A percentile compares a stretch with the other conserved stretches of the same genome.
Evolutionary conservation across 176 grass and related monocot genomes (phyloP).

Genomic region (Tillandsia fasciculata): DNA sequence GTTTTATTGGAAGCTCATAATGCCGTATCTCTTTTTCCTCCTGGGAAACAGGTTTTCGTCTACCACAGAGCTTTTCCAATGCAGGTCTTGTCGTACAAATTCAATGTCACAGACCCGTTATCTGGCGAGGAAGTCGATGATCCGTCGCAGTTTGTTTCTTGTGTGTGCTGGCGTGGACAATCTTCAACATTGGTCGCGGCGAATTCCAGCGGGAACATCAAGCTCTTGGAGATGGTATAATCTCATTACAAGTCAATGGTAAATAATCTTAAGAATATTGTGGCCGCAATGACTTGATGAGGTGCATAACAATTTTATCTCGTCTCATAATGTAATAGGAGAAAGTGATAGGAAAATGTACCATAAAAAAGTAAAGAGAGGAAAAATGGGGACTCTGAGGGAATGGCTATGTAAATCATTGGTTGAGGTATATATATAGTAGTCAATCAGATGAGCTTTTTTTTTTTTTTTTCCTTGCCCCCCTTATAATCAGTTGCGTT

Average conservation of each 20-base stretch:
- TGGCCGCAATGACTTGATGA: background rate
- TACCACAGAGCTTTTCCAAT: slow-evolving; percentile 95
- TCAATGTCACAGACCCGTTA: slow-evolving; percentile 65
- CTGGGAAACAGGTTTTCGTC: slow-evolving; percentile 68
- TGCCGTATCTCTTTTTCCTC: slow-evolving; percentile 10
- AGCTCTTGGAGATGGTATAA: slow-evolving; percentile 91
- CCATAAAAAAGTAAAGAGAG: slow-evolving; percentile 39
- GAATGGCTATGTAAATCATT: slow-evolving; percentile 87
- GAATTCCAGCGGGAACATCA: slow-evolving; percentile 88
- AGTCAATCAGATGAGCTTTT: slow-evolving; percentile 36
- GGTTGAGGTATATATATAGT: slow-evolving; percentile 64
- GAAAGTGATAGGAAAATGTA: slow-evolving; percentile 48
- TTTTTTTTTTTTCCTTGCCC: background rate
- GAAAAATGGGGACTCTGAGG: slow-evolving; percentile 21
- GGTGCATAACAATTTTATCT: slow-evolving; percentile 29
- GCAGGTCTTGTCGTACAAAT: slow-evolving; percentile 86
- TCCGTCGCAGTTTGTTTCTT: slow-evolving; percentile 80
- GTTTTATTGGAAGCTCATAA: background rate
- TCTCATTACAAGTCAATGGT: background rate
- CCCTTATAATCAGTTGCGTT: background rate
- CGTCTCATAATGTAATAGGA: slow-evolving; percentile 24
- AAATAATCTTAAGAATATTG: slow-evolving; percentile 3
- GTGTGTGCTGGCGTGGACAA: slow-evolving; percentile 80
- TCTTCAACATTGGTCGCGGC: slow-evolving; percentile 75
- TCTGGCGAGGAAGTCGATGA: slow-evolving; percentile 89